Base-by-base conservation (phyloP, 768 basidiomycete species). In the Amanita rimosa region DNA sequence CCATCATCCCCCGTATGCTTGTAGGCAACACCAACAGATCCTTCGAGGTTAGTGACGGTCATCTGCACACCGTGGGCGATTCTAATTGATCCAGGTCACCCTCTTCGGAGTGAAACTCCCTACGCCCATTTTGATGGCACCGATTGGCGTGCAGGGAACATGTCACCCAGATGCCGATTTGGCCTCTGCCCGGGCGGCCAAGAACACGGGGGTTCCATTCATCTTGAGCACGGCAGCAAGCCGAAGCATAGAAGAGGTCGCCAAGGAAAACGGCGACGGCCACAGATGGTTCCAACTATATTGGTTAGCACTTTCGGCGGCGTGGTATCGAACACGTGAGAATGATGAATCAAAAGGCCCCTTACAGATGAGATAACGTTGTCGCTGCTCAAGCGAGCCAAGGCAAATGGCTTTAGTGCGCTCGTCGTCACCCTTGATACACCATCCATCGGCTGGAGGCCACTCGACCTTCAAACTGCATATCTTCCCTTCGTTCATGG, bases 341-440 rank as follows among this genome's bases (percentile, higher is more conserved):
- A 27, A 6, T 11, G 31, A 21, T 10, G 11, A 33, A 17, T 44
- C 1, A 14, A 36, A n/a, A 85, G 85, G 85, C 85, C 86, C 1
- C 65, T 65, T 10, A 64, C 69, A 6, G 60, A 81, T 39, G 81
- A 81, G 3, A 61, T 85, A 19, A 79, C 78, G 0, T 60, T 80
- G 29, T 87, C 84, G 17, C 46, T 89, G 21, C 72, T 91, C 19
- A 64, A 67, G 10, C 77, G 87, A 2, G 82, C 78, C 9, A 85
- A 85, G 60, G 69, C 66, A 1, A 76, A 64, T 47, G 82, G 82
- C 13, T 91, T 78, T 64, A 75, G 67, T 3, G 76, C 79, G 11
- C 78, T 90, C 31, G 76, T 90, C n/a, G 71, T 91, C 53, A 89
- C 88, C 0, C 69, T 89, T 10, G 87, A 91, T 62, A 83, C 85